A percentile compares a stretch with the other conserved stretches of the same genome.
phyloP scores from a whole-genome alignment of 306 rosid genomes.

The Vigna hirtella region DNA sequence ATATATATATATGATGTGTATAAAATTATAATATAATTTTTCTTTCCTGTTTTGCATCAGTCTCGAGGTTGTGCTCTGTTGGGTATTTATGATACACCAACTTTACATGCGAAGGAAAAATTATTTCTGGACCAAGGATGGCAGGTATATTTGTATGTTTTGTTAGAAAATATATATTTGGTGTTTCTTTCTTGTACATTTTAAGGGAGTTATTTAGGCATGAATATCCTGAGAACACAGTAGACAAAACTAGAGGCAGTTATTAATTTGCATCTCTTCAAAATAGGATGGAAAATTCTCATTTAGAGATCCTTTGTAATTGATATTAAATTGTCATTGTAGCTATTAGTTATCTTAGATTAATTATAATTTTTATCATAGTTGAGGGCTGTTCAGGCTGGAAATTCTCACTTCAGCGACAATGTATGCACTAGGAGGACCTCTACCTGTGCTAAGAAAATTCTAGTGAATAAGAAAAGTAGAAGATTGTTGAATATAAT shows the following conservation, averaged over 20 bases:
- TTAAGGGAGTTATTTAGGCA: constrained; percentile 32
- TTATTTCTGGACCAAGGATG: constrained; percentile 89
- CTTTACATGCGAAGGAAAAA: constrained; percentile 75
- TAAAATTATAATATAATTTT: constrained; percentile 29
- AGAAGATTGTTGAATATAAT: too few relatives aligned
- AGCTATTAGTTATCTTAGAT: not conserved
- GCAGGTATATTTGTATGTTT: constrained; percentile 64
- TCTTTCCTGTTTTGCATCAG: constrained; percentile 49
- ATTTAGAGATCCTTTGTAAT: not conserved
- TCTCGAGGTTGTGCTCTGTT: constrained; percentile 84
- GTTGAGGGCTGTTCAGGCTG: not conserved
- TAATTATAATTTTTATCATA: not conserved
- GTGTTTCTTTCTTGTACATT: not conserved
- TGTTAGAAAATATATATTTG: constrained; percentile 19
- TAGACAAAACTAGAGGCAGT: constrained; percentile 11
- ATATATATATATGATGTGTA: not conserved
- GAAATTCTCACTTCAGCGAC: not conserved
- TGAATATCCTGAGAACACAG: constrained; percentile 15
- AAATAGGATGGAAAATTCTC: constrained; percentile 9
- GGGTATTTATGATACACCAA: constrained; percentile 79
- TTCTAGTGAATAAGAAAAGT: not conserved
- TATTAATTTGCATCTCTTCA: constrained; percentile 12
- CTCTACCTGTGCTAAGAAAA: not conserved
- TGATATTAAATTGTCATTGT: not conserved
- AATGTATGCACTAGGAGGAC: not conserved